A percentile compares a stretch with the other conserved stretches of the same genome.
These are phyloP conservation scores for Penicillium sp. DNA, from an alignment of 2,329 filamentous ascomycete species.

Conservation along the genomic window DNA sequence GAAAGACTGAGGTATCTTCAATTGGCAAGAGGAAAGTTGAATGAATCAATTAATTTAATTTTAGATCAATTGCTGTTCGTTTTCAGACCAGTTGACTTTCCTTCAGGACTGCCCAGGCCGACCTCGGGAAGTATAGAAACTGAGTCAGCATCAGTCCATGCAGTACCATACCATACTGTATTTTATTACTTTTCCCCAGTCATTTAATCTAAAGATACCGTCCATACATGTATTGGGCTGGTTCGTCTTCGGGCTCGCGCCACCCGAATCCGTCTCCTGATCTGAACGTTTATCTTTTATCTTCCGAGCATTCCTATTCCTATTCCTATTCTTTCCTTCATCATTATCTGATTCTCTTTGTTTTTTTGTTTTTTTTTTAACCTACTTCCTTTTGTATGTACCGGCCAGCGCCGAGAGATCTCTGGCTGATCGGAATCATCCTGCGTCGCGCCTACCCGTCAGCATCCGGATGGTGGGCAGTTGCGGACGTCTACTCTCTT, in stretches of 20 bases:
- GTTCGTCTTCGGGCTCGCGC: constrained; percentile 4
- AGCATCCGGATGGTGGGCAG: constrained; percentile 7
- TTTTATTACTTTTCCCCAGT: fast-evolving
- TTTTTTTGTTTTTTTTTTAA: background rate
- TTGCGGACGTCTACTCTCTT: constrained; percentile 4
- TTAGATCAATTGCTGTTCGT: background rate
- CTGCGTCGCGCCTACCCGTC: constrained; percentile 7
- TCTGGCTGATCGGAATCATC: background rate
- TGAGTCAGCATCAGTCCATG: background rate
- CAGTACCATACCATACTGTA: constrained; percentile 1
- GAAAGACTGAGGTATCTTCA: background rate
- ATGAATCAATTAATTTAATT: background rate
- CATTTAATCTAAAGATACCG: background rate
- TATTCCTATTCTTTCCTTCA: constrained; percentile 1
- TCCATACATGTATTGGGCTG: background rate
- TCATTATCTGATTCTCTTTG: background rate
- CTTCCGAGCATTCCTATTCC: background rate
- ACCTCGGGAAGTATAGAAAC: background rate
- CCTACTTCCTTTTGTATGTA: background rate
- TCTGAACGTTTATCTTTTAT: constrained; percentile 9
- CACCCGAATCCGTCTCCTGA: constrained; percentile 14
- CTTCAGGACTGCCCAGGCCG: background rate
- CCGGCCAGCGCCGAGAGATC: background rate
- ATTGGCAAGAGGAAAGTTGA: no score
- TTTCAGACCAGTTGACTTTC: constrained; percentile 11